Percentiles rank a stretch among this genome's conserved stretches.
Evolutionary conservation across 2,329 filamentous ascomycete species (phyloP).

Genomic region (Colletotrichum euphorbiae): DNA sequence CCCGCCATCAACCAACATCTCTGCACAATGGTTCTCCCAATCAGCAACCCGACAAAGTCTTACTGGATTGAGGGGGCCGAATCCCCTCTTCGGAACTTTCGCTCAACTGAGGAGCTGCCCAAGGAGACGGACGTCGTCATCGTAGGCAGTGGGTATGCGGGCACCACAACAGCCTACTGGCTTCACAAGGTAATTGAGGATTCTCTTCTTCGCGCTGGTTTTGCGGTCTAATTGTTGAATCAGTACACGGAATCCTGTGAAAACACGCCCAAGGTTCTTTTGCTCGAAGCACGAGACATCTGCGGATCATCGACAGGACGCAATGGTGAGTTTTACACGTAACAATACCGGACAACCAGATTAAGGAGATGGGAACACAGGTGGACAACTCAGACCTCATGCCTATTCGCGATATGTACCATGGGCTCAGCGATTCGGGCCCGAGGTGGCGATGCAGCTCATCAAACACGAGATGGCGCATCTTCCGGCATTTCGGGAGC

Average conservation of each 20-base stretch:
- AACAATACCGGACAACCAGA: too few relatives aligned
- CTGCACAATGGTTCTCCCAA: conserved; percentile 39
- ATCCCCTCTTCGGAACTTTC: conserved; percentile 51
- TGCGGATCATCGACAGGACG: conserved; percentile 54
- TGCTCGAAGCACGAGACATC: conserved; percentile 50
- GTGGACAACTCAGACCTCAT: conserved; percentile 42
- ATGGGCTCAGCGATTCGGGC: conserved; percentile 40
- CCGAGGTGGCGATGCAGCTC: conserved; percentile 42
- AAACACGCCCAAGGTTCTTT: conserved; percentile 42
- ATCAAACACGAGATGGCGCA: conserved; percentile 42
- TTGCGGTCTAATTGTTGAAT: neutral
- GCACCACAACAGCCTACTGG: conserved; percentile 57
- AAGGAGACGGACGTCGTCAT: conserved; percentile 57
- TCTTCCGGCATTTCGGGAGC: conserved; percentile 29
- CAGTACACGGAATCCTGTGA: neutral
- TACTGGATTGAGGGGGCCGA: conserved; percentile 52
- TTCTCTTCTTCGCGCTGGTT: neutral
- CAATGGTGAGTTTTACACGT: conserved; percentile 44
- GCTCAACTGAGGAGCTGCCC: conserved; percentile 53
- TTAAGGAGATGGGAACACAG: neutral
- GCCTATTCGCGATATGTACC: conserved; percentile 41
- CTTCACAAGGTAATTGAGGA: conserved; percentile 42
- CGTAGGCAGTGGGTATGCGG: conserved; percentile 60
- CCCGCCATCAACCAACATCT: neutral
- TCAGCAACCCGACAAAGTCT: conserved; percentile 45